Conservation (phyloP, 2,329 filamentous ascomycete species). For the Ceratocystis destructans region DNA sequence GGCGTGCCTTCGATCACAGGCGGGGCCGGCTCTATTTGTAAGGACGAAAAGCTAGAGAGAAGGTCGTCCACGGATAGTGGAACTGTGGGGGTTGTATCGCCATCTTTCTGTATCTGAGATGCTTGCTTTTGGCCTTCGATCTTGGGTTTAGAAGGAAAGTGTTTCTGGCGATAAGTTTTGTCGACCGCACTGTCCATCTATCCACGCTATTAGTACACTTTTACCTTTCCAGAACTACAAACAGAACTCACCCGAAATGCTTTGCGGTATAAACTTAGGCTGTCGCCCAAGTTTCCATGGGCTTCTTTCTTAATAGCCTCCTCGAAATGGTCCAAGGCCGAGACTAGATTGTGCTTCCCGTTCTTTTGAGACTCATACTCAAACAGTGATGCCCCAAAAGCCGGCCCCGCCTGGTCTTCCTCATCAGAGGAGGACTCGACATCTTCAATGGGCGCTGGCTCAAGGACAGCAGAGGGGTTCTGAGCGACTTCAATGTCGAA, state of each 20-base stretch:
- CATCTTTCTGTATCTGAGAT: constrained; percentile 16
- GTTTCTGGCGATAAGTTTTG: constrained; percentile 75
- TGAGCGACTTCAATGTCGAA: constrained; percentile 18
- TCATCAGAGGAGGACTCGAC: constrained; percentile 20
- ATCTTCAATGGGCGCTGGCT: constrained; percentile 24
- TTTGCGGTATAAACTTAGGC: constrained; percentile 72
- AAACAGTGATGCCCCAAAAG: constrained; percentile 14
- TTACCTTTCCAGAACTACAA: not conserved
- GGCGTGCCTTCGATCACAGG: constrained; percentile 59
- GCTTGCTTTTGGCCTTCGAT: constrained; percentile 20
- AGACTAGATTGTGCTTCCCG: constrained; percentile 40
- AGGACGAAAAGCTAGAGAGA: constrained; percentile 57
- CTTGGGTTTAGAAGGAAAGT: constrained; percentile 52
- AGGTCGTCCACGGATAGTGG: constrained; percentile 49
- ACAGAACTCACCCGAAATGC: constrained; percentile 58
- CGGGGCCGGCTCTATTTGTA: constrained; percentile 53
- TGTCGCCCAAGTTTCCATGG: constrained; percentile 76
- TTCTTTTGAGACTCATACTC: constrained; percentile 6
- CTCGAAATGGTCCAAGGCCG: constrained; percentile 87
- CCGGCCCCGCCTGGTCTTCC: constrained; percentile 15
- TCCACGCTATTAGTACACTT: constrained; percentile 18
- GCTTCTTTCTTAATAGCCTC: constrained; percentile 78
- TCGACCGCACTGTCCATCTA: constrained; percentile 78
- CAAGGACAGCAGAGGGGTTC: constrained; percentile 21
- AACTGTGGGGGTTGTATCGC: constrained; percentile 20